These are phyloP conservation scores for Pseudocercospora musae DNA, from an alignment of 2,329 filamentous ascomycete genomes.

Conservation along the genomic window DNA sequence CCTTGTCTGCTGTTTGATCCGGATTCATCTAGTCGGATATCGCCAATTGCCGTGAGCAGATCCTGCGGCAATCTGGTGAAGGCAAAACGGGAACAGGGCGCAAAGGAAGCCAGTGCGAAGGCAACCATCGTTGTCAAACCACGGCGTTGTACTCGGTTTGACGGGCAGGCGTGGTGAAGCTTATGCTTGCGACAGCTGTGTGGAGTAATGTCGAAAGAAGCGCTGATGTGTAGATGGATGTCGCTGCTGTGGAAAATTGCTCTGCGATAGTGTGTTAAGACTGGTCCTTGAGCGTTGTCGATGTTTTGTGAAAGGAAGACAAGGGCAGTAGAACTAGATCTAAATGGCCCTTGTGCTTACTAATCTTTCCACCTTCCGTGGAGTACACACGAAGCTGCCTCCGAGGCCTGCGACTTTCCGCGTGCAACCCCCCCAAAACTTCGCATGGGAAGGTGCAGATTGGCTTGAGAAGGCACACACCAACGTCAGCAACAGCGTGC, in stretches of 20 bases:
- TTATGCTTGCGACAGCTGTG: not conserved
- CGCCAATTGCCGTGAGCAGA: no score
- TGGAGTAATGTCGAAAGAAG: not conserved
- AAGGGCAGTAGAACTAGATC: not conserved
- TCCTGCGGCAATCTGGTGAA: no score
- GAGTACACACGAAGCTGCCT: not conserved
- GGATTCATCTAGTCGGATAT: no score
- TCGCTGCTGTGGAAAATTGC: not conserved
- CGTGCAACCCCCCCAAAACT: not conserved
- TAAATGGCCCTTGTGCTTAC: not conserved
- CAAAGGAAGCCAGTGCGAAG: no score
- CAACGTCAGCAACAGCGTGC: not conserved
- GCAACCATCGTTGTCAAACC: no score
- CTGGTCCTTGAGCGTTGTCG: not conserved
- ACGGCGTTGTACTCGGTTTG: no score
- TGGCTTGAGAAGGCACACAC: not conserved
- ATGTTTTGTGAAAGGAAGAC: not conserved
- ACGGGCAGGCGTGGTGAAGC: not conserved
- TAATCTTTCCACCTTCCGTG: not conserved
- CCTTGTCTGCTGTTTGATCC: no score
- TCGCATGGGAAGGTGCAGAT: not conserved
- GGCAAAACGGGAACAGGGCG: no score
- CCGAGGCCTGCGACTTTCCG: not conserved
- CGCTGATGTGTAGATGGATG: not conserved
- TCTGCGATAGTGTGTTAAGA: not conserved